phyloP scores from a whole-genome alignment of 352 stramenopile genomes.

The Phytophthora sansomeana region DNA sequence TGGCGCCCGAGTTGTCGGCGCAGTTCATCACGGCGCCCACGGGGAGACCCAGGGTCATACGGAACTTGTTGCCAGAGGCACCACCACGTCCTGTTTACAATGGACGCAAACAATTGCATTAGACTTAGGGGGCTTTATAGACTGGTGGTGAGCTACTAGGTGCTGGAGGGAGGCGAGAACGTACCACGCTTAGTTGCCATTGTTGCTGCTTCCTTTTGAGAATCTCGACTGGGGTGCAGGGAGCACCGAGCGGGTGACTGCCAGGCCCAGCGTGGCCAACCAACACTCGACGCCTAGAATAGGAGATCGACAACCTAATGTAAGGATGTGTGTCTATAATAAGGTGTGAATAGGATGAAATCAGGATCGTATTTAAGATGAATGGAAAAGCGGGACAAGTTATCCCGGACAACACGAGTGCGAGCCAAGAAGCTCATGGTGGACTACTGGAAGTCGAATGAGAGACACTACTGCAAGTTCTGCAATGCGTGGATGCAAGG shows the following conservation, averaged over 20 bases:
- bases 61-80: constrained; percentile 99
- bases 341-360: constrained; percentile 2
- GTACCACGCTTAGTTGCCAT: constrained; percentile 83
- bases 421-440: constrained; percentile 41
- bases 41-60: constrained; percentile 99
- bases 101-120: not conserved
- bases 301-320: not conserved
- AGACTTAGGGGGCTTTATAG: not conserved
- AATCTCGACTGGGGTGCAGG: constrained; percentile 76
- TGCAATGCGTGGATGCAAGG: constrained; percentile 91
- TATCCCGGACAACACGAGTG: too few relatives aligned
- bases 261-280: constrained; percentile 40
- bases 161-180: constrained; percentile 21
- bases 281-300: constrained; percentile 22
- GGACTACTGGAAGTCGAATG: constrained; percentile 72
- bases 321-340: not conserved
- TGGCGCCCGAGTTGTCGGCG: constrained; percentile 99
- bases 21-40: constrained; percentile 99
- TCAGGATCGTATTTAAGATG: not conserved
- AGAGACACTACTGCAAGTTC: constrained; percentile 88
- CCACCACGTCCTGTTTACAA: constrained; percentile 91
- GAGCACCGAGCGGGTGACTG: not conserved
- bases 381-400: not conserved
- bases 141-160: not conserved
- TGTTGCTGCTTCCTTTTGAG: constrained; percentile 85